phyloP scores from a whole-genome alignment of 352 stramenopile genomes.

The Halophytophthora polymorphica region DNA sequence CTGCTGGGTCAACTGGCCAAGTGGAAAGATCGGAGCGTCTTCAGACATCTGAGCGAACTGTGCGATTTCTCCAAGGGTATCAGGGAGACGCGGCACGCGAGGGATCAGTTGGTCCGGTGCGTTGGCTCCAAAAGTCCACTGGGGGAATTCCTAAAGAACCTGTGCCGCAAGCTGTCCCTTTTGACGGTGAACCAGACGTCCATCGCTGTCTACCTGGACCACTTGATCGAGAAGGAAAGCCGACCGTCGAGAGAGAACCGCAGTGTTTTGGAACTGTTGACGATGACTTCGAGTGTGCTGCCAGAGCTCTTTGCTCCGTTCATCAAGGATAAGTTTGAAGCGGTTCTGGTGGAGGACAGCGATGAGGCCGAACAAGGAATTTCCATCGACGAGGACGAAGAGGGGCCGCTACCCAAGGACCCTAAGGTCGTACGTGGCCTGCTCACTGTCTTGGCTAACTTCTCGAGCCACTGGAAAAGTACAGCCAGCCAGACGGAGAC shows the following conservation, averaged over 20 bases:
- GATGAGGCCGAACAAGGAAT: slow-evolving; percentile 1
- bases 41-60: slow-evolving; percentile 67
- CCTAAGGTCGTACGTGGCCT: slow-evolving; percentile 46
- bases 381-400: slow-evolving; percentile 29
- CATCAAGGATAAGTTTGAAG: slow-evolving; percentile 45
- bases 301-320: slow-evolving; percentile 54
- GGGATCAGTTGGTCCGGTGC: slow-evolving; percentile 72
- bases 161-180: slow-evolving; percentile 78
- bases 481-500: slow-evolving; percentile 5
- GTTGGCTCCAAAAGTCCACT: slow-evolving; percentile 77
- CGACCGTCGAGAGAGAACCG: slow-evolving; percentile 44
- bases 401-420: slow-evolving; percentile 31
- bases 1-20: slow-evolving; percentile 59
- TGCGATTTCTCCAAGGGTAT: slow-evolving; percentile 51
- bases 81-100: slow-evolving; percentile 41
- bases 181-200: slow-evolving; percentile 59
- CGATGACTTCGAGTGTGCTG: slow-evolving; percentile 43
- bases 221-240: slow-evolving; percentile 29
- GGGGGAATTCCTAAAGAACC: slow-evolving; percentile 75
- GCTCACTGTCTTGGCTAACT: slow-evolving; percentile 53
- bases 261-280: slow-evolving; percentile 48
- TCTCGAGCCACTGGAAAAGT: slow-evolving; percentile 42
- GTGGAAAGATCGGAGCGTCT: slow-evolving; percentile 79
- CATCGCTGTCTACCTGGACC: slow-evolving; percentile 33
- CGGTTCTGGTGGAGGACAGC: slow-evolving; percentile 35